Conservation (phyloP, 2,329 filamentous ascomycete species). For the Trichoderma harzianum region DNA sequence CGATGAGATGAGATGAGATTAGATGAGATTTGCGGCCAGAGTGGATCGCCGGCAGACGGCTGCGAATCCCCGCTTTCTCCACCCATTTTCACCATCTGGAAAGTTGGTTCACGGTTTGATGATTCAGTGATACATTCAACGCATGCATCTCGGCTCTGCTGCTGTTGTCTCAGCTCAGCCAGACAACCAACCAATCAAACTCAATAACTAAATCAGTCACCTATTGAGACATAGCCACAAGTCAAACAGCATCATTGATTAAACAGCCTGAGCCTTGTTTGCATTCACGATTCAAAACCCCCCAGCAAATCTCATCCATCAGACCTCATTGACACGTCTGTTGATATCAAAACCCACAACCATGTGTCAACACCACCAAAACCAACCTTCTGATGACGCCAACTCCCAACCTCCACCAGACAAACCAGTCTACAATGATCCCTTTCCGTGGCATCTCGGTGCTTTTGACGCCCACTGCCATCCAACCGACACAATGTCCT, state of each 20-base stretch:
- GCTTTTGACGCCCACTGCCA: constrained; percentile 81
- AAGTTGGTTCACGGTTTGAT: background rate
- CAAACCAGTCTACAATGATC: constrained; percentile 17
- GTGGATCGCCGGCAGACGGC: constrained; percentile 3
- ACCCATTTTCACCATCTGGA: background rate
- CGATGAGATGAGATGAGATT: background rate
- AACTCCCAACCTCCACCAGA: background rate
- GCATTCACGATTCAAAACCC: background rate
- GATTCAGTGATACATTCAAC: background rate
- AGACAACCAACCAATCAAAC: background rate
- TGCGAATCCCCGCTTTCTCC: constrained; percentile 11
- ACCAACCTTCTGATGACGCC: background rate
- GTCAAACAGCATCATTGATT: background rate
- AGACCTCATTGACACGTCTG: background rate
- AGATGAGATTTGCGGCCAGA: background rate
- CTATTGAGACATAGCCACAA: background rate
- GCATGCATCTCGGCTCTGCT: background rate
- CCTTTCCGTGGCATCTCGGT: constrained; percentile 67
- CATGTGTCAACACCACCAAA: constrained; percentile 16
- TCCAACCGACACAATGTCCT: constrained; percentile 72
- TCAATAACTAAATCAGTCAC: background rate
- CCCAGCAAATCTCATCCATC: background rate
- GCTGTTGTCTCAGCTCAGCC: background rate
- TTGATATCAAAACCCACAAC: background rate
- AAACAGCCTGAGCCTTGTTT: background rate